Base-by-base conservation (phyloP, 2,329 filamentous ascomycete species). In the Westerdykella sp. region DNA sequence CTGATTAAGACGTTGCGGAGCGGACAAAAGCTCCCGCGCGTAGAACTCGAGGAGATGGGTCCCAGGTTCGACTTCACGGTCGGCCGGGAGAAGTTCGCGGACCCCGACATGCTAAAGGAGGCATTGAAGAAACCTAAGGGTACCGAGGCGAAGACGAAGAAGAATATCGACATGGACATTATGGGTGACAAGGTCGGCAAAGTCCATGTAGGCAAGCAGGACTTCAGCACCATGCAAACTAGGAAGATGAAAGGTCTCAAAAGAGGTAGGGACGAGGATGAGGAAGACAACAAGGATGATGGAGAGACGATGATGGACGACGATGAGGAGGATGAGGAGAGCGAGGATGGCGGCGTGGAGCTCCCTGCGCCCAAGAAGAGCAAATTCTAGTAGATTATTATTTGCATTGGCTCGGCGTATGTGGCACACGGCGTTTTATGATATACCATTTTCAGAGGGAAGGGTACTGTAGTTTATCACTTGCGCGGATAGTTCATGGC, bases 211-310 rank as follows among this genome's bases (percentile, higher is more conserved):
- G 88, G 86, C 61, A 88, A 84, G 73, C 89, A 96, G 71, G 89
- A 98, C 71, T 77, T 98, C 46, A 77, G 75, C 62, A 79, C 85
- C 57, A 69, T 98, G 69, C 93, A 98, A 75, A 94, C 90, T 41
- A 83, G 93, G 63, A 98, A 98, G 81, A 97, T 98, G 90, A 98
- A 98, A 81, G 93, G 90, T 54, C 70, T 98, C 55, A 98, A 97
- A 80, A 78, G 93, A 53, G 81, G 78, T 51, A 80, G 87, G 42
- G 82, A 82, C 49, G 70, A 79, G 18, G 75, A 77, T 40, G 73
- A 71, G 47, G 9, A 14, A 14, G 32, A 14, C 6, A 14, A 14
- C 13, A 44, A 55, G 21, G 53, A 49, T 15, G 62, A 56, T 36
- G 74, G 75, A 37, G 54, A 56, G 38, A 48, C 45, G 6, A 46